Conservation (phyloP, 2,329 filamentous ascomycete genomes). For the Curvularia spicifera region DNA sequence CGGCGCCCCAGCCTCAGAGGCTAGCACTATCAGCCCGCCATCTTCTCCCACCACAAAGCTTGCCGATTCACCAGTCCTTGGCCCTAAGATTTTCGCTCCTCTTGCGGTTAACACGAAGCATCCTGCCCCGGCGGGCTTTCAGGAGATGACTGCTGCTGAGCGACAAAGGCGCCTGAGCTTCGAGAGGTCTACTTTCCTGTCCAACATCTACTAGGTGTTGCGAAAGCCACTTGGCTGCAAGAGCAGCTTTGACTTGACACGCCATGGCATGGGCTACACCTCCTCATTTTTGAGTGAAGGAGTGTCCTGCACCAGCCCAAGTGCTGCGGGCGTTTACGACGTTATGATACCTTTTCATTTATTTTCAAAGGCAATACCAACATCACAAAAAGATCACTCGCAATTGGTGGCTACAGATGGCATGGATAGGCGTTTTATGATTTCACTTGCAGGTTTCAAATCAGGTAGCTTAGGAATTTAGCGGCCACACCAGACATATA, state of each 20-base stretch:
- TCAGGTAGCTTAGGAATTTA: constrained; percentile 6
- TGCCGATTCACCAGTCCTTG: constrained; percentile 37
- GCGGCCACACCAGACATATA: neutral
- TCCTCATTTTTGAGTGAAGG: neutral
- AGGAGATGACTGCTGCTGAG: constrained; percentile 33
- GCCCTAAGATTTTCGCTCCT: constrained; percentile 40
- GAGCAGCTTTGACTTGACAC: neutral
- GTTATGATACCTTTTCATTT: constrained; percentile 26
- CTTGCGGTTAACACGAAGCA: constrained; percentile 46
- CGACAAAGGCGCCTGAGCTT: constrained; percentile 24
- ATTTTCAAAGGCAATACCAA: constrained; percentile 25
- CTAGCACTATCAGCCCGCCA: constrained; percentile 36
- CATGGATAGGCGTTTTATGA: constrained; percentile 20
- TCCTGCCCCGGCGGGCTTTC: constrained; percentile 31
- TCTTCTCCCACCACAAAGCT: constrained; percentile 36
- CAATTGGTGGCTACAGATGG: constrained; percentile 10
- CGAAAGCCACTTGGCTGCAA: neutral
- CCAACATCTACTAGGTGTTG: constrained; percentile 37
- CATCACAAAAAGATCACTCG: constrained; percentile 28
- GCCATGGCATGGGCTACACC: neutral
- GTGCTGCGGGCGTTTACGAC: constrained; percentile 24
- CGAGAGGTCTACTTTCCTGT: constrained; percentile 37
- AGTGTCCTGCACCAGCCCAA: neutral
- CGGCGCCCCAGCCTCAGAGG: constrained; percentile 21
- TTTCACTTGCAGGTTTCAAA: neutral